These are phyloP conservation scores for Nicotiana tomentosiformis DNA, from an alignment of 257 asterid genomes.

Conservation along the genomic window DNA sequence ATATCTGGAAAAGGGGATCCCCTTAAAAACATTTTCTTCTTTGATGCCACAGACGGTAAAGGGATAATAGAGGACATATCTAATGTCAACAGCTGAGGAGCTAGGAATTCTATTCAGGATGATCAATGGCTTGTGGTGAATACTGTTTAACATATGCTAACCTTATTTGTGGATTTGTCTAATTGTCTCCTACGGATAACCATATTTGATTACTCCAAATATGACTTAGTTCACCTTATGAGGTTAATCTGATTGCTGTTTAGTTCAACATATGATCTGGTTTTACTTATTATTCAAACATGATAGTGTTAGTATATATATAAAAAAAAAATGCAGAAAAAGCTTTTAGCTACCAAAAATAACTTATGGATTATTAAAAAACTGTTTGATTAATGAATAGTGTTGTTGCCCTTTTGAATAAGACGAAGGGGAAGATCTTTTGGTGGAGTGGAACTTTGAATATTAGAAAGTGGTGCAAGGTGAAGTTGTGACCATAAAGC, in stretches of 20 bases:
- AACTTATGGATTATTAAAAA: no score
- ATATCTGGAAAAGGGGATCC: constrained; percentile 98
- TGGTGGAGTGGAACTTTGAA: background rate
- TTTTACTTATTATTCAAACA: background rate
- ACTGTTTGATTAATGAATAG: background rate
- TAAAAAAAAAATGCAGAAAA: background rate
- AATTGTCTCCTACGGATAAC: background rate
- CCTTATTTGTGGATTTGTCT: background rate
- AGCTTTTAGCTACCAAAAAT: background rate
- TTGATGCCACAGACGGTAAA: constrained; percentile 79
- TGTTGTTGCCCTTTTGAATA: background rate
- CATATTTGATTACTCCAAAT: background rate
- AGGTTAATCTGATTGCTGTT: background rate
- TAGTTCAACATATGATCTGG: background rate
- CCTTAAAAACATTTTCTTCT: constrained; percentile 80
- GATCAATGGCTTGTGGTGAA: background rate
- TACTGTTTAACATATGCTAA: background rate
- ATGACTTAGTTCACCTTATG: background rate
- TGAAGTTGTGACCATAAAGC: background rate
- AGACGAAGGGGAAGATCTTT: background rate
- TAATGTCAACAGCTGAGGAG: background rate
- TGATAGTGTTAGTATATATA: background rate
- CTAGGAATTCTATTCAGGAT: background rate
- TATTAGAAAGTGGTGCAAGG: background rate
- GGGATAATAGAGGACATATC: constrained; percentile 76